Conservation (phyloP, 208 protist species). For the Histomonas meleagridis region DNA sequence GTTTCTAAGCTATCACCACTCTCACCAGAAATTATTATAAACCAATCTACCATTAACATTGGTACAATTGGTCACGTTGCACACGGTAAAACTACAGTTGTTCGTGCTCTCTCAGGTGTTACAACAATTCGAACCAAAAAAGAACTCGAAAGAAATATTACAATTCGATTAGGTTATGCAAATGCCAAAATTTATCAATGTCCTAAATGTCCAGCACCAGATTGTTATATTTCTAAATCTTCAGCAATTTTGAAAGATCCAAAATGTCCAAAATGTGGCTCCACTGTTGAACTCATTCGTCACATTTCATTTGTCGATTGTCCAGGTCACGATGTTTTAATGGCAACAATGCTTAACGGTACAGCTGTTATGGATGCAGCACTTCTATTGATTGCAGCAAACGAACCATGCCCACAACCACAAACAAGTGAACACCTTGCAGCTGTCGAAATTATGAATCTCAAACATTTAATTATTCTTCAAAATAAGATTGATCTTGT, state of each 20-base stretch:
- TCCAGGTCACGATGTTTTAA: constrained; percentile 97
- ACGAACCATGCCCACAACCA: constrained; percentile 89
- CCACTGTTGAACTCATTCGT: constrained; percentile 56
- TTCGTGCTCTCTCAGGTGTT: constrained; percentile 84
- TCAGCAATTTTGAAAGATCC: constrained; percentile 34
- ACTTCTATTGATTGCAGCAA: constrained; percentile 90
- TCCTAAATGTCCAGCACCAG: background rate
- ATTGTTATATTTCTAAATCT: constrained; percentile 41
- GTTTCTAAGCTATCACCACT: constrained; percentile 68
- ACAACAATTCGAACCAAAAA: constrained; percentile 93
- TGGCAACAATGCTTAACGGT: constrained; percentile 99
- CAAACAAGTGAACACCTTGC: constrained; percentile 86
- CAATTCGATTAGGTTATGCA: constrained; percentile 98
- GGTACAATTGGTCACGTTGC: constrained; percentile 98
- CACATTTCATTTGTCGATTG: constrained; percentile 96
- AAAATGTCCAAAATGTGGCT: constrained; percentile 35
- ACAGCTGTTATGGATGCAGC: constrained; percentile 99
- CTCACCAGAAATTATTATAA: constrained; percentile 83
- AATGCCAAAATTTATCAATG: constrained; percentile 94
- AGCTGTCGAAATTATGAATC: constrained; percentile 97
- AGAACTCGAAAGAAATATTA: constrained; percentile 96
- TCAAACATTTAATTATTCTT: constrained; percentile 92
- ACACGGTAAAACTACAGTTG: constrained; percentile 97
- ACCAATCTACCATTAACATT: constrained; percentile 99
- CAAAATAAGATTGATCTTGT: constrained; percentile 99